These are phyloP conservation scores for Boechera stricta DNA, from an alignment of 345 rosid species.

Conservation along the genomic window DNA sequence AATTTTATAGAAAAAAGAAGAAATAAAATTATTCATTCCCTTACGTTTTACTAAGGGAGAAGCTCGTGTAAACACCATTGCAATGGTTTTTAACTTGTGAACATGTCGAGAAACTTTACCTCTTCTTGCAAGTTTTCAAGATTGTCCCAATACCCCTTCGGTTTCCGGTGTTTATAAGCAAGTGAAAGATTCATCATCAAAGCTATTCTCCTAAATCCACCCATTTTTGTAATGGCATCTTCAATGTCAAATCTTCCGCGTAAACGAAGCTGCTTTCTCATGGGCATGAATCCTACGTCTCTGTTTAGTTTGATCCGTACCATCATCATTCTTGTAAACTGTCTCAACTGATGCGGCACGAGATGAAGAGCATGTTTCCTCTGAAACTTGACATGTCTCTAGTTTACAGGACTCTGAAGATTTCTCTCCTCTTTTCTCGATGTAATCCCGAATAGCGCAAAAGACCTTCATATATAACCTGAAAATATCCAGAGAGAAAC, in stretches of 20 bases:
- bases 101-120: conserved; percentile 50
- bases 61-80: conserved; percentile 17
- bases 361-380: conserved; percentile 49
- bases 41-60: background rate
- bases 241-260: conserved; percentile 94
- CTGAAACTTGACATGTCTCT: conserved; percentile 41
- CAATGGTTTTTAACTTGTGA: background rate
- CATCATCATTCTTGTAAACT: conserved; percentile 16
- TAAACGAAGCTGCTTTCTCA: conserved; percentile 93
- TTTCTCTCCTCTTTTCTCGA: conserved; percentile 59
- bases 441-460: conserved; percentile 92
- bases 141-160: conserved; percentile 98
- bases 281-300: conserved; percentile 97
- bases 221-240: conserved; percentile 90
- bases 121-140: conserved; percentile 88
- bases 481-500: conserved; percentile 26
- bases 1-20: no score
- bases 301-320: conserved; percentile 47
- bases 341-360: conserved; percentile 32
- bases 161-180: conserved; percentile 92
- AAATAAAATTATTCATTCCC: no score
- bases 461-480: conserved; percentile 98
- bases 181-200: conserved; percentile 81
- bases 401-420: conserved; percentile 52
- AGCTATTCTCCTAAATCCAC: conserved; percentile 92